These are phyloP conservation scores for Kernera saxatilis DNA, from an alignment of 345 rosid genomes.

Conservation along the genomic window DNA sequence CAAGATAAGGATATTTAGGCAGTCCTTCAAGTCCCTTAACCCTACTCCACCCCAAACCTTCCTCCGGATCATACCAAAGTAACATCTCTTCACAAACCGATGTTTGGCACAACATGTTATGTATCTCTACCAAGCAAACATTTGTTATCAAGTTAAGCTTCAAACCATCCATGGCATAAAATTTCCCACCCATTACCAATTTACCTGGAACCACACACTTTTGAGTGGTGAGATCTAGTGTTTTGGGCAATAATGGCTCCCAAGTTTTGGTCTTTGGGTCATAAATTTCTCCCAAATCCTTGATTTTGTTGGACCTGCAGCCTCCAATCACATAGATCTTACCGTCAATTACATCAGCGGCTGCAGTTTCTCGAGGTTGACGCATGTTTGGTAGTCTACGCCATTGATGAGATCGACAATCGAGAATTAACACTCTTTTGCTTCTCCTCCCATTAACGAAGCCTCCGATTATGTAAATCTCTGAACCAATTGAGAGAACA, in stretches of 20 bases:
- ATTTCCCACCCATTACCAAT: neutral
- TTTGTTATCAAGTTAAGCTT: too few species aligned
- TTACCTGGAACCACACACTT: neutral
- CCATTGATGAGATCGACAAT: constrained; percentile 35
- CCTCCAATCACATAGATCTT: constrained; percentile 48
- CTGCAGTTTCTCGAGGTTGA: constrained; percentile 52
- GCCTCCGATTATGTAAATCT: too few species aligned
- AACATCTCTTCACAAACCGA: too few species aligned
- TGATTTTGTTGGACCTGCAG: constrained; percentile 6
- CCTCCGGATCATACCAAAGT: too few species aligned
- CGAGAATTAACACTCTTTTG: too few species aligned
- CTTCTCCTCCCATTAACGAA: too few species aligned
- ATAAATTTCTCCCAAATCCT: constrained; percentile 63
- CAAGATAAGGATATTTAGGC: too few species aligned
- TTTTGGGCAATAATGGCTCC: neutral
- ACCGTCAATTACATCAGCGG: constrained; percentile 38
- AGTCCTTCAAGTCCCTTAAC: too few species aligned
- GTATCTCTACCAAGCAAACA: too few species aligned
- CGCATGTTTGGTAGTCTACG: constrained; percentile 42
- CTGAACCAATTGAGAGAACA: too few species aligned
- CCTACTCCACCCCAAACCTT: too few species aligned
- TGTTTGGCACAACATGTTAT: too few species aligned
- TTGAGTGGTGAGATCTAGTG: neutral
- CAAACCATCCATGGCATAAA: neutral
- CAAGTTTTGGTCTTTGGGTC: constrained; percentile 39